A percentile compares a stretch with the other conserved stretches of the same genome.
phyloP scores from a whole-genome alignment of 2,329 filamentous ascomycete species.

The Penicillium sp. region DNA sequence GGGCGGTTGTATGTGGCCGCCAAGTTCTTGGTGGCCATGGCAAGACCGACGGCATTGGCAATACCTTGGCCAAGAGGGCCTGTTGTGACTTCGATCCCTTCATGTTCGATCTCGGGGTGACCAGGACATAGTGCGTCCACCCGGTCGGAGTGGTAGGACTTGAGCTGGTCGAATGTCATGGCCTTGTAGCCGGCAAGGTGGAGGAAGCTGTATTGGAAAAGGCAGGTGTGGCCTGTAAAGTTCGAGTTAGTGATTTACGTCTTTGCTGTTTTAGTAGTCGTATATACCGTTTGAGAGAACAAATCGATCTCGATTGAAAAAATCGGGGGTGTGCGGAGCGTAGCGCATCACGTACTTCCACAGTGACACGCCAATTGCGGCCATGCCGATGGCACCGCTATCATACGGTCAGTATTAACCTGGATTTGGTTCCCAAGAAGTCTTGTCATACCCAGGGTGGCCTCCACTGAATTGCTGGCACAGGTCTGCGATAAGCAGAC shows the following conservation, averaged over 20 bases:
- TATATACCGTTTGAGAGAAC: constrained; percentile 46
- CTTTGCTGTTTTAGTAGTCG: background rate
- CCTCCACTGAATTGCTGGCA: constrained; percentile 71
- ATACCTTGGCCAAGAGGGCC: constrained; percentile 62
- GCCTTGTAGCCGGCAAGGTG: constrained; percentile 35
- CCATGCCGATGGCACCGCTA: constrained; percentile 55
- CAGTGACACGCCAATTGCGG: constrained; percentile 57
- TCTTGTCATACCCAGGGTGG: constrained; percentile 59
- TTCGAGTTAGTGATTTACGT: background rate
- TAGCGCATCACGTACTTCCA: constrained; percentile 67
- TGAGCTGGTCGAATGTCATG: constrained; percentile 38
- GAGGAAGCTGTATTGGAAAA: constrained; percentile 36
- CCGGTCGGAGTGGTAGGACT: constrained; percentile 36
- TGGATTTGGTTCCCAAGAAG: no score
- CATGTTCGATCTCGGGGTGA: constrained; percentile 59
- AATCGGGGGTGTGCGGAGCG: constrained; percentile 35
- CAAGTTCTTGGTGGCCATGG: constrained; percentile 60
- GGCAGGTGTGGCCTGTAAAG: constrained; percentile 34
- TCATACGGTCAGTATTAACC: background rate
- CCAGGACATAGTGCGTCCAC: constrained; percentile 33
- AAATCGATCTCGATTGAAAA: constrained; percentile 49
- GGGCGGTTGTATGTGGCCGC: constrained; percentile 57
- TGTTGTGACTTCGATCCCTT: constrained; percentile 61
- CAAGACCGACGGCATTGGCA: constrained; percentile 62
- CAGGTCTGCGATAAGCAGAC: constrained; percentile 66